Evolutionary conservation across 2,329 filamentous ascomycete species (phyloP), one percentile per base, ranked within the genome.

Genomic region (Acephala macrosclerotiorum): DNA sequence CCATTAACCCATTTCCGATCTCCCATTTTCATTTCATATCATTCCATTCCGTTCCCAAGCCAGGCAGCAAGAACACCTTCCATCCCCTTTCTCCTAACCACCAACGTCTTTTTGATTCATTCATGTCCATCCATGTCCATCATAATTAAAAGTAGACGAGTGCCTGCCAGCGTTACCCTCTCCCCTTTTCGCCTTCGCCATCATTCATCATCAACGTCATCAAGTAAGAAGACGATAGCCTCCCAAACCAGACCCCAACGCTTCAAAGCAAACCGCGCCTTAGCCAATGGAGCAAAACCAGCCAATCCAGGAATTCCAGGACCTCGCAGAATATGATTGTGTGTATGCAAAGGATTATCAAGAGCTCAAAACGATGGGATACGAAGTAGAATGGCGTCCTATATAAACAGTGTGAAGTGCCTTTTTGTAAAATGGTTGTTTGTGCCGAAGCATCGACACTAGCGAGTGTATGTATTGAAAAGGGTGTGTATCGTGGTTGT

Each of bases 281-380:
- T 18, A 36, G 29, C 33, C 55, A 57, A 25, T 25, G 3, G 55
- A 40, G 55, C 35, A 36, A 26, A 57, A 35, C 55, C 33, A 57
- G 55, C 55, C 29, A 16, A 57, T 40, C 55, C 35, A 36, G n/a
- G 18, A 53, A 7, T 33, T 22, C 49, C 35, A 57, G 55, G 55
- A n/a, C 33, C 33, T 25, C 8, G 55, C 55, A 57, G 26, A 57
- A 38, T 12, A 16, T 33, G 26, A 29, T 53, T 53, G n/a, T 16
- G 51, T 33, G 14, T n/a, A 16, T 53, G 49, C 49, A 36, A 57
- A 57, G 22, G 35, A 57, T 57, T 57, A 57, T 40, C 18, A 55
- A 55, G 29, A 33, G 51, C 18, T 42, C 18, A 4, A n/a, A 49
- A 20, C 11, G 20, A 36, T 55, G 33, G 12, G n/a, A 22, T 8